A percentile compares a stretch with the other conserved stretches of the same genome.
Conservation (phyloP, 345 rosid species). For the Noccaea caerulescens region DNA sequence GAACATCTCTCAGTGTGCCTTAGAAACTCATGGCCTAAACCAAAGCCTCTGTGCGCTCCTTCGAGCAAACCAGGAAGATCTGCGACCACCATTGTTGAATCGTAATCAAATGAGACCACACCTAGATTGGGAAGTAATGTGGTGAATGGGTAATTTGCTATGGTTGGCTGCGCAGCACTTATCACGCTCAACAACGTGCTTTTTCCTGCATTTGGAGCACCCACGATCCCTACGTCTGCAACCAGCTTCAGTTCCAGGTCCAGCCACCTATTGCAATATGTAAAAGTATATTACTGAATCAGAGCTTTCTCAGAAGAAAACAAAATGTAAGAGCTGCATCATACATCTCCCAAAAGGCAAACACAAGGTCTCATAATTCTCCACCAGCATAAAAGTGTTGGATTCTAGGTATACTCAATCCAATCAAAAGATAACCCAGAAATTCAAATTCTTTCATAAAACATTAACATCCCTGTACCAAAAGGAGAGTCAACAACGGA, state of each 20-base stretch:
- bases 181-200: slow-evolving; percentile 87
- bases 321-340: background rate
- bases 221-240: slow-evolving; percentile 90
- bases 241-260: slow-evolving; percentile 91
- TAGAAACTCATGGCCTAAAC: slow-evolving; percentile 91
- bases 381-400: slow-evolving; percentile 2
- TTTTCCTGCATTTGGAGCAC: slow-evolving; percentile 97
- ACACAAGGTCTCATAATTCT: slow-evolving; percentile 17
- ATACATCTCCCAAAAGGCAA: background rate
- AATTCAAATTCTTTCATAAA: background rate
- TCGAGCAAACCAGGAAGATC: slow-evolving; percentile 97
- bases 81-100: slow-evolving; percentile 89
- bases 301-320: background rate
- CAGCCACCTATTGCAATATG: slow-evolving; percentile 72
- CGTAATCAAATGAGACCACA: slow-evolving; percentile 88
- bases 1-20: slow-evolving; percentile 96
- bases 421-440: background rate
- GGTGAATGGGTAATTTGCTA: slow-evolving; percentile 92
- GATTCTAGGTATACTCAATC: slow-evolving; percentile 8
- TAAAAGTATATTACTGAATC: background rate
- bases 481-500: background rate
- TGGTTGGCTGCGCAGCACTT: slow-evolving; percentile 84
- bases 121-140: slow-evolving; percentile 96
- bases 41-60: slow-evolving; percentile 95
- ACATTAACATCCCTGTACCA: background rate